Evolutionary conservation across 2,329 filamentous ascomycete species (phyloP), one percentile per base, ranked within the genome.

Genomic region (Thelonectria blattea): DNA sequence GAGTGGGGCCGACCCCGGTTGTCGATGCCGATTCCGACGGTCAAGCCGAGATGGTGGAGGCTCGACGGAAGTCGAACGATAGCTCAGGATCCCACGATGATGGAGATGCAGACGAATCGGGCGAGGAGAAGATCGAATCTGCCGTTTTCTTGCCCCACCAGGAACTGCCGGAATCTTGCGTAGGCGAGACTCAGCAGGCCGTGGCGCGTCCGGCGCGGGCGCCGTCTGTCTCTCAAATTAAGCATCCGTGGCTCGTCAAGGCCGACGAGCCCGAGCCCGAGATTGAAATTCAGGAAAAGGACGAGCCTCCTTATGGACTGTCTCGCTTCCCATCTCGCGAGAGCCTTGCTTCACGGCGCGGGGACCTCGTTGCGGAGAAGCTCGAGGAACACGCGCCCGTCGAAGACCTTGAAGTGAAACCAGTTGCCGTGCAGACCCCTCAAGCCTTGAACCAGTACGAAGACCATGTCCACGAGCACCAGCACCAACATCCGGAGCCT

Each of bases 121-220:
- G 91, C 59, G 88, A 91, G 73, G 91, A 95, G 74, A 91, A 94
- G 75, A 93, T 95, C 63, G 92, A 90, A n/a, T 94, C 91, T 32
- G 91, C 91, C 22, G 83, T 93, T 42, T 95, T 95, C 73, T 82
- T 93, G 49, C 91, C 91, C 43, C 91, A 94, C 78, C 88, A 91
- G 68, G 83, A 82, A 46, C 75, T 81, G 42, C 80, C 70, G 47
- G 75, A 76, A 50, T 65, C 72, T 47, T 71, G 75, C 53, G 62
- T 67, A 56, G 63, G 64, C 59, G 69, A 71, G 55, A 65, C 68
- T 15, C 73, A 75, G 12, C 74, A 75, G 58, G 70, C 41, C 76
- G 67, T 72, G 79, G 56, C 80, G 47, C 81, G 82, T 74, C 79
- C 58, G 74, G 81, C 65, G 78, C 83, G 74, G 75, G 79, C 65